Percentiles rank a stretch among this genome's conserved stretches.
These are phyloP conservation scores for Pseudonitzschia multiseries DNA, from an alignment of 108 stramenopile species.

Conservation along the genomic window DNA sequence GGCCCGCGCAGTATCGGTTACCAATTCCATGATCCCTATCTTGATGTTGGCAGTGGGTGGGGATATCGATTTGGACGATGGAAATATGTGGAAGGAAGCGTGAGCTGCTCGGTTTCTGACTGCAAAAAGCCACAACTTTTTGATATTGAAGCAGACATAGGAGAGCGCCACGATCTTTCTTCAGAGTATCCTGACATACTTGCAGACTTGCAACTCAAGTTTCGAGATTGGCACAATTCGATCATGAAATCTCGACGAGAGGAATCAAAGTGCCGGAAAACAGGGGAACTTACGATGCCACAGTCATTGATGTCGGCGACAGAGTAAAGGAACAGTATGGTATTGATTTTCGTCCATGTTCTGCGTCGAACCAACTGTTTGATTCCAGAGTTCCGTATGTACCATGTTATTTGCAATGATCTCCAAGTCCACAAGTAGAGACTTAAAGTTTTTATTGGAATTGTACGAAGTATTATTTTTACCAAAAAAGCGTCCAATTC, in stretches of 20 bases:
- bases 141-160: slow-evolving; percentile 32
- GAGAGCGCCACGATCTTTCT: slow-evolving; percentile 38
- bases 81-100: slow-evolving; percentile 42
- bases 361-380: no score
- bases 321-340: not conserved
- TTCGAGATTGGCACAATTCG: slow-evolving; percentile 26
- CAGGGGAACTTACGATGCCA: not conserved
- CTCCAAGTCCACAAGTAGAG: no score
- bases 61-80: slow-evolving; percentile 35
- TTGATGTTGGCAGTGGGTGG: slow-evolving; percentile 21
- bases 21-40: slow-evolving; percentile 22
- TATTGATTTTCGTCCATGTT: no score
- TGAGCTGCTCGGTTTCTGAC: slow-evolving; percentile 18
- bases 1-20: slow-evolving; percentile 28
- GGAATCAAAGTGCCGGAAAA: slow-evolving; percentile 34
- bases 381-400: no score
- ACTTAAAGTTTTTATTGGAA: no score
- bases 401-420: no score
- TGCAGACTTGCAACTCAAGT: slow-evolving; percentile 22
- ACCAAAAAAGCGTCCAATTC: no score
- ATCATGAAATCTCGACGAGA: slow-evolving; percentile 31
- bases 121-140: slow-evolving; percentile 32
- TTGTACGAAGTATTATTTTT: no score
- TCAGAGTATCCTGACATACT: slow-evolving; percentile 25
- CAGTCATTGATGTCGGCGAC: not conserved